These are phyloP conservation scores for Flagelloscypha sp. DNA, from an alignment of 768 basidiomycete species.

Conservation along the genomic window DNA sequence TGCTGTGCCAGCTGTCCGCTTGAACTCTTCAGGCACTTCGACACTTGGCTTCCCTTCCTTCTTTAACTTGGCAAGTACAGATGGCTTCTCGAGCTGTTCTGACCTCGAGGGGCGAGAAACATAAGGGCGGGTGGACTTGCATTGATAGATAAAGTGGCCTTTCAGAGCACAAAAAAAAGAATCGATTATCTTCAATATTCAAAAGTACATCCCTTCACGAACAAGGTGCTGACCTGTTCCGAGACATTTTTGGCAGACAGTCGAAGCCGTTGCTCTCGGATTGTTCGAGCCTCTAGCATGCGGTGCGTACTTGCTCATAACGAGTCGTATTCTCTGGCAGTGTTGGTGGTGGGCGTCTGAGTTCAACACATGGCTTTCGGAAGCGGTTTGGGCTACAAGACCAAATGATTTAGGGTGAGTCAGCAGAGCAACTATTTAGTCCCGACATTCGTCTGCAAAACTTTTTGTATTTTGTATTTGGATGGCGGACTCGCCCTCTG, in stretches of 20 bases:
- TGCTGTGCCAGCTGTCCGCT: slow-evolving; percentile 70
- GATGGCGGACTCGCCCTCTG: too few relatives aligned
- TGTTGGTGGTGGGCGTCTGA: too few relatives aligned
- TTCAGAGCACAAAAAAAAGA: slow-evolving; percentile 5
- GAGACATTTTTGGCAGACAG: slow-evolving; percentile 80
- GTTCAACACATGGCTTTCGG: too few relatives aligned
- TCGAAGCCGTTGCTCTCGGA: slow-evolving; percentile 55
- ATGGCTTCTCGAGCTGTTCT: slow-evolving; percentile 76
- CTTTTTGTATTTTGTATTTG: too few relatives aligned
- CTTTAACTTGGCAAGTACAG: slow-evolving; percentile 55
- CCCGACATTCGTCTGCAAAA: too few relatives aligned
- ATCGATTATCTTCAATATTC: not conserved
- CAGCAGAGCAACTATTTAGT: too few relatives aligned
- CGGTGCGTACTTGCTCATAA: slow-evolving; percentile 78
- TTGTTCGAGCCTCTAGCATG: slow-evolving; percentile 59
- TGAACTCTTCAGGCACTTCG: slow-evolving; percentile 89
- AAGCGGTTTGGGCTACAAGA: too few relatives aligned
- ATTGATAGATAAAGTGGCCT: slow-evolving; percentile 90
- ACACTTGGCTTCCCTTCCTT: slow-evolving; percentile 67
- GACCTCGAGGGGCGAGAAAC: slow-evolving; percentile 85
- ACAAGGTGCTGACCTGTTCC: slow-evolving; percentile 40
- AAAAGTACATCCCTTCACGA: not conserved
- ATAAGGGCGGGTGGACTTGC: slow-evolving; percentile 76
- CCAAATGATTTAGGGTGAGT: too few relatives aligned
- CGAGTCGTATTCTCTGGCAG: too few relatives aligned